Percentiles rank a stretch among this genome's conserved stretches.
phyloP scores from a whole-genome alignment of 2,329 filamentous ascomycete genomes.

The Bipolaris zeicola region DNA sequence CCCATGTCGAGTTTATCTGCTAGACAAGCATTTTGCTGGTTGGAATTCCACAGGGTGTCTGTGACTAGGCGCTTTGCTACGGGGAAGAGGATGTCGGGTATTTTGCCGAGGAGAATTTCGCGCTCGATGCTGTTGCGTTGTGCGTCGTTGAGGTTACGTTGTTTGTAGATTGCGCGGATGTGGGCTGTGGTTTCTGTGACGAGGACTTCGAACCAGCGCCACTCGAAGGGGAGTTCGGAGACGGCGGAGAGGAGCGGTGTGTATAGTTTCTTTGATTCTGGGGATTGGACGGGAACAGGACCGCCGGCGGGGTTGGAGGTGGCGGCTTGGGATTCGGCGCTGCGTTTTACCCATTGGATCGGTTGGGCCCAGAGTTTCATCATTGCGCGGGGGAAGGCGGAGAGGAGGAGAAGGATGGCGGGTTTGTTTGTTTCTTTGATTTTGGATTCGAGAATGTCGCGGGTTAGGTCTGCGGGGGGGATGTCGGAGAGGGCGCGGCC shows the following conservation, averaged over 20 bases:
- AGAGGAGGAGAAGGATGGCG: slow-evolving; percentile 40
- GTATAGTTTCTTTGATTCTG: slow-evolving; percentile 52
- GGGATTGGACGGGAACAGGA: slow-evolving; percentile 50
- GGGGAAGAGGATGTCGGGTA: slow-evolving; percentile 58
- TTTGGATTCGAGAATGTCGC: slow-evolving; percentile 32
- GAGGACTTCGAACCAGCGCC: slow-evolving; percentile 54
- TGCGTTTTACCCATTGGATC: slow-evolving; percentile 39
- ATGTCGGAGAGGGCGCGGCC: slow-evolving; percentile 29
- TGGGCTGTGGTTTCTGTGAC: slow-evolving; percentile 67
- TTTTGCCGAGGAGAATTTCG: slow-evolving; percentile 57
- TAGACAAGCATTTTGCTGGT: slow-evolving; percentile 52
- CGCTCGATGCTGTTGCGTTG: slow-evolving; percentile 58
- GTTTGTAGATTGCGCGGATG: slow-evolving; percentile 63
- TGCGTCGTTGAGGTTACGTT: slow-evolving; percentile 51
- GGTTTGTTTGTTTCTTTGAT: slow-evolving; percentile 44
- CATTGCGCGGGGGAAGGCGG: slow-evolving; percentile 45
- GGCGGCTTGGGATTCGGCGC: slow-evolving; percentile 33
- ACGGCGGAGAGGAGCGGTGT: slow-evolving; percentile 43
- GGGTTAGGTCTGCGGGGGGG: slow-evolving; percentile 46
- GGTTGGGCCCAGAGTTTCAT: slow-evolving; percentile 45
- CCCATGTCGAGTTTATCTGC: slow-evolving; percentile 66
- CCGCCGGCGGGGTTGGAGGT: slow-evolving; percentile 34
- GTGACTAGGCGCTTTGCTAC: slow-evolving; percentile 57
- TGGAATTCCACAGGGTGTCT: slow-evolving; percentile 45
- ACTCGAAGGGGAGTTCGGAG: slow-evolving; percentile 51